Percentiles rank a stretch among this genome's conserved stretches.
Conservation (phyloP, 768 basidiomycete species). For the Leccinellum luteum region DNA sequence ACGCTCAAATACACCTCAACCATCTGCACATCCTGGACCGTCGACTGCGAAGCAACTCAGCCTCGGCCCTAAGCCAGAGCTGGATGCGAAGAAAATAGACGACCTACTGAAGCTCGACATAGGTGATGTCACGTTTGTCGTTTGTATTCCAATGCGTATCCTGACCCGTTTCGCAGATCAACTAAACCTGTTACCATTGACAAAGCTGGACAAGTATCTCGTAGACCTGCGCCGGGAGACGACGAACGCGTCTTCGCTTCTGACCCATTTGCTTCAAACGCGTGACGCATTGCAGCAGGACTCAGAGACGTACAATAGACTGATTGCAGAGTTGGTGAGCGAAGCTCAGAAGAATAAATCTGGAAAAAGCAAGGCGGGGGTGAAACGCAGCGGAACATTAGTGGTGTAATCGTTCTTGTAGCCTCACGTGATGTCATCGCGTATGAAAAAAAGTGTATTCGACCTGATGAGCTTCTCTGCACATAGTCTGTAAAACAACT, state of each 20-base stretch:
- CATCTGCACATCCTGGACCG: constrained; percentile 33
- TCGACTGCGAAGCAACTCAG: constrained; percentile 39
- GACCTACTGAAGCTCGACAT: constrained; percentile 62
- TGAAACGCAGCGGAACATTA: constrained; percentile 46
- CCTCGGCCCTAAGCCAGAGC: constrained; percentile 74
- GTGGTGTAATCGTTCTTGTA: background rate
- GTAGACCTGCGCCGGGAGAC: constrained; percentile 70
- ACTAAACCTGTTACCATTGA: constrained; percentile 67
- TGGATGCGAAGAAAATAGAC: constrained; percentile 65
- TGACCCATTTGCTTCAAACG: constrained; percentile 81
- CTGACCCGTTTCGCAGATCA: constrained; percentile 48
- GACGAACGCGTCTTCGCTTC: constrained; percentile 65
- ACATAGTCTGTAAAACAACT: background rate
- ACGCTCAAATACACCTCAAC: constrained; percentile 43
- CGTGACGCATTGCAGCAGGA: constrained; percentile 83
- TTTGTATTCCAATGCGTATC: constrained; percentile 2
- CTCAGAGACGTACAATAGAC: constrained; percentile 83
- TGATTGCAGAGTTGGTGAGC: constrained; percentile 89
- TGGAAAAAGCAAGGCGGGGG: constrained; percentile 49
- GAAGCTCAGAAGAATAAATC: constrained; percentile 86
- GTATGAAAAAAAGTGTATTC: constrained; percentile 19
- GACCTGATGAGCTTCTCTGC: background rate
- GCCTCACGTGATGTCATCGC: constrained; percentile 15
- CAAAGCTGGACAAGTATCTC: constrained; percentile 63
- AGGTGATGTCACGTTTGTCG: constrained; percentile 42